Conservation (phyloP, 31 red algal species). For the Pterothamnion heteromorphum region DNA sequence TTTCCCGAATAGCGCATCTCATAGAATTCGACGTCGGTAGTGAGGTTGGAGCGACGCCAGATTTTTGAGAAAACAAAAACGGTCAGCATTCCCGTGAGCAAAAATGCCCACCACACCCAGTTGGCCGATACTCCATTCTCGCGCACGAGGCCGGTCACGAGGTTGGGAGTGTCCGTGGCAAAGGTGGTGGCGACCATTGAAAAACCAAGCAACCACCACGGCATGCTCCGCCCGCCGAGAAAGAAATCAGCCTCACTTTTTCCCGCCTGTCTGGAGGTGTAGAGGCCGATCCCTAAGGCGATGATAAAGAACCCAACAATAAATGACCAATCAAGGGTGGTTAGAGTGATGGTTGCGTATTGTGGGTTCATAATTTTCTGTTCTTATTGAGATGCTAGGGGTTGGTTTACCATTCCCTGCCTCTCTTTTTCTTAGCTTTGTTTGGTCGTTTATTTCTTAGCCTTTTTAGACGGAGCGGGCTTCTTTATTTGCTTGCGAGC, state of each 20-base stretch:
- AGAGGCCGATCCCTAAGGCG: not conserved
- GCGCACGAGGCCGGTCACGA: not conserved
- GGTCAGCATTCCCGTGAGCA: not conserved
- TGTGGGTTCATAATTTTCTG: too few species aligned
- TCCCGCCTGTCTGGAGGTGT: not conserved
- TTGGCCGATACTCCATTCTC: constrained; percentile 27
- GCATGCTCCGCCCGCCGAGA: not conserved
- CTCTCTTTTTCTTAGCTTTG: too few species aligned
- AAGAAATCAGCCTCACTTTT: constrained; percentile 16
- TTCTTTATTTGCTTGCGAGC: too few species aligned
- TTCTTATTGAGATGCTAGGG: too few species aligned
- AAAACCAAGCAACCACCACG: constrained; percentile 22
- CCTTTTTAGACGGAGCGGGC: too few species aligned
- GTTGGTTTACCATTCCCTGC: too few species aligned
- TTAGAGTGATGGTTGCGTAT: not conserved
- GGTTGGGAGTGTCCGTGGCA: constrained; percentile 12
- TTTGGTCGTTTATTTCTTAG: too few species aligned
- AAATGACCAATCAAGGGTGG: constrained; percentile 11
- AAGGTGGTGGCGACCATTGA: constrained; percentile 40
- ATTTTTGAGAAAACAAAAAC: constrained; percentile 35
- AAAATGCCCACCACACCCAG: constrained; percentile 33
- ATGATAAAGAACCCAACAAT: not conserved
- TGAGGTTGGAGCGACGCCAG: not conserved
- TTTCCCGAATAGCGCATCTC: constrained; percentile 25
- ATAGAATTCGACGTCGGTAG: constrained; percentile 21